Evolutionary conservation across 2,329 filamentous ascomycete genomes (phyloP).

Genomic region (Fusarium virguliforme): DNA sequence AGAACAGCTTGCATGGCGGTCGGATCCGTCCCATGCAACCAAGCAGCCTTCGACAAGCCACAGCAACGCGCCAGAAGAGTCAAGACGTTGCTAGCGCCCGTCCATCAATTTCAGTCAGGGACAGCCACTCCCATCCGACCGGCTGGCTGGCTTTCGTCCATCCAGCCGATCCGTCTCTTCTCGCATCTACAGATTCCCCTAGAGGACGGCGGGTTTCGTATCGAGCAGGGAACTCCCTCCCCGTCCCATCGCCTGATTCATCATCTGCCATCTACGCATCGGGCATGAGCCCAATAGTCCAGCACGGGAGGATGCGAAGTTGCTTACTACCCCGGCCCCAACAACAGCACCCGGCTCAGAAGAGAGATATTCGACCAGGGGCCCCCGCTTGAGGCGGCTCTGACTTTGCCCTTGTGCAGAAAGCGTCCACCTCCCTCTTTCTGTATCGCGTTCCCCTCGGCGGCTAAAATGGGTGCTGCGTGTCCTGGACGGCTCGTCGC

Average conservation of each 20-base stretch:
- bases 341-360: conserved; percentile 35
- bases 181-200: conserved; percentile 10
- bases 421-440: conserved; percentile 45
- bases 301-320: conserved; percentile 29
- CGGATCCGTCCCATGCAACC: conserved; percentile 20
- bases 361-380: conserved; percentile 42
- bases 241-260: conserved; percentile 31
- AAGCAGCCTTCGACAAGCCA: conserved; percentile 26
- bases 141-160: conserved; percentile 27
- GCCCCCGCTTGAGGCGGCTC: conserved; percentile 42
- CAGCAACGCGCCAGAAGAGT: conserved; percentile 36
- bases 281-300: conserved; percentile 28
- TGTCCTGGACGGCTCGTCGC: conserved; percentile 20
- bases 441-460: conserved; percentile 29
- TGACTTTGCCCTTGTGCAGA: conserved; percentile 38
- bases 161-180: conserved; percentile 25
- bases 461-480: conserved; percentile 22
- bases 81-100: conserved; percentile 44
- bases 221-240: neutral
- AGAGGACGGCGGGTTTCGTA: neutral
- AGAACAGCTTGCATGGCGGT: conserved; percentile 32
- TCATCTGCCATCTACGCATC: conserved; percentile 28
- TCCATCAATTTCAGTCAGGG: conserved; percentile 29
- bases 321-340: conserved; percentile 36
- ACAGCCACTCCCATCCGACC: conserved; percentile 20